These are phyloP conservation scores for Yamadazyma taylorii DNA, from an alignment of 1,139 yeast species.

Conservation along the genomic window DNA sequence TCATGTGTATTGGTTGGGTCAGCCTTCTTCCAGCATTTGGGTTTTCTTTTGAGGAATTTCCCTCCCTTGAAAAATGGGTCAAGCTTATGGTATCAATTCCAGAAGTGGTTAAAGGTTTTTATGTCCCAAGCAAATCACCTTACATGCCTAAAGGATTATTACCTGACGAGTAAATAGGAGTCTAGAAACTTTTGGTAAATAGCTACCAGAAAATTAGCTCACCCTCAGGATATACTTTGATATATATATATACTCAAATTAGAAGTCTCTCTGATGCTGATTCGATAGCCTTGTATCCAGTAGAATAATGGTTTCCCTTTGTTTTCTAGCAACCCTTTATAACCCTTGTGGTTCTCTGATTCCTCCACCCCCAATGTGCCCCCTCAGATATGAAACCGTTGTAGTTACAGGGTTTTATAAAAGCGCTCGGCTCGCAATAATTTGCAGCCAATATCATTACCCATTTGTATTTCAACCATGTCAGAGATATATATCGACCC, in stretches of 20 bases:
- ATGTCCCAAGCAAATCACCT: constrained; percentile 4
- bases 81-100: constrained; percentile 36
- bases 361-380: no score
- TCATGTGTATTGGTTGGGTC: constrained; percentile 44
- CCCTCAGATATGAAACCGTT: constrained; percentile 6
- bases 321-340: no score
- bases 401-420: constrained; percentile 9
- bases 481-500: constrained; percentile 4
- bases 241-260: no score
- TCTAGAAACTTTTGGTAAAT: no score
- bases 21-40: constrained; percentile 18
- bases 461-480: not conserved
- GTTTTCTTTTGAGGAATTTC: constrained; percentile 44
- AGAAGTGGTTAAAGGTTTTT: constrained; percentile 36
- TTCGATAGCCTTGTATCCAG: no score
- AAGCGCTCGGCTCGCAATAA: no score
- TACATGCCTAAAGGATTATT: constrained; percentile 1
- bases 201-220: no score
- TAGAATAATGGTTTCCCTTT: no score
- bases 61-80: constrained; percentile 45
- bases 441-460: constrained; percentile 5
- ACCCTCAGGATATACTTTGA: no score
- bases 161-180: no score
- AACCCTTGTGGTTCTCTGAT: constrained; percentile 3
- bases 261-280: no score